Base-by-base conservation (phyloP, 805 yeast genomes). In the Tetrapisispora iriomotensis region DNA sequence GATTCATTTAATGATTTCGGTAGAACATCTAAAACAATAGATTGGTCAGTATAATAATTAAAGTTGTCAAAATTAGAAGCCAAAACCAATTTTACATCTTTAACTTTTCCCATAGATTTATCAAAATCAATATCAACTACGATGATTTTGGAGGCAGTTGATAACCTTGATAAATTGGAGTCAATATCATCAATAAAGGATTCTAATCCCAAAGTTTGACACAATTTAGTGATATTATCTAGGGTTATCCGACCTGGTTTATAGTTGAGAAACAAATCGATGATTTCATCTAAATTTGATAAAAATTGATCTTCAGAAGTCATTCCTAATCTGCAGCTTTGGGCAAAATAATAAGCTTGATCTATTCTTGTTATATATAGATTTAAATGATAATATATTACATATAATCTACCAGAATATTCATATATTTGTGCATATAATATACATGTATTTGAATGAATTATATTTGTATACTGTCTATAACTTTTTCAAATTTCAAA, bases 51-150 rank as follows among this genome's bases (percentile, higher is more conserved):
- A 38, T 41, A 57, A 38, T 61, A 61, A 37, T 60, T 57, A 45
- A 61, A 61, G 22, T 55, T 53, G 37, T 61, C 64, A 41, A 60
- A 61, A 43, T 56, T 60, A 3, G 64, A 59, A 8, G 65, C 65
- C 15, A 61, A 39, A 2, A 61, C 65, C 30, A 61, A 44, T 42
- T 59, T 61, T 21, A 59, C 64, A 37, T 61, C 64, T 17, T 49
- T 49, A 3, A 61, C 61, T 30, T 44, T 51, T 15, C 49, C 49
- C 33, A 45, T 42, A 6, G 26, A 33, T 23, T 49, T 58, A 17
- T 49, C 48, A 39, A 57, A 61, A 39, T 61, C 65, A 19, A 61
- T 59, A 43, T 61, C 65, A 24, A 61, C 54, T 22, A 61, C 65
- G 14, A 61, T 53, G 32, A 61, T 61, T 28, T 60, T 60, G 2